These are phyloP conservation scores for Naganishia vaughanmartiniae DNA, from an alignment of 768 basidiomycete species.

Conservation along the genomic window DNA sequence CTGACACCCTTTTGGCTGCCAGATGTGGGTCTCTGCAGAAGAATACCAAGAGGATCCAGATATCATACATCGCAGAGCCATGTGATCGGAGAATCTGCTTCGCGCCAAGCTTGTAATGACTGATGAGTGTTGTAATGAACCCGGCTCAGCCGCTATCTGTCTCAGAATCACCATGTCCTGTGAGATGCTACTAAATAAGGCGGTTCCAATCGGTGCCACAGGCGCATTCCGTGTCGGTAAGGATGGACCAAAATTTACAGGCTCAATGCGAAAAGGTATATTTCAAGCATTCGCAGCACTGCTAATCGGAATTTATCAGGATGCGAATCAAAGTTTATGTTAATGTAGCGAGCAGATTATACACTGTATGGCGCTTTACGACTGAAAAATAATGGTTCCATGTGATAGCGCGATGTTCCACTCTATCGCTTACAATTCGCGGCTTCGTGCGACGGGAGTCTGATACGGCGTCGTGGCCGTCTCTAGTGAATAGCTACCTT, in stretches of 20 bases:
- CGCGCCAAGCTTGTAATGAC: slow-evolving; percentile 19
- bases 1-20: slow-evolving; percentile 26
- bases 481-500: neutral
- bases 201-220: neutral
- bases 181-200: neutral
- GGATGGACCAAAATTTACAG: too few species aligned
- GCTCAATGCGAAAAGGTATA: too few species aligned
- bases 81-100: slow-evolving; percentile 30
- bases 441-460: neutral
- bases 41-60: slow-evolving; percentile 99
- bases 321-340: too few species aligned
- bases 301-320: too few species aligned
- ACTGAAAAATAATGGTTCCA: too few species aligned
- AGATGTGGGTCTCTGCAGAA: slow-evolving; percentile 99
- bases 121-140: slow-evolving; percentile 17
- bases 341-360: too few species aligned
- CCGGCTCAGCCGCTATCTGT: neutral
- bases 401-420: too few species aligned
- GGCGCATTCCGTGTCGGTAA: too few species aligned
- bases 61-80: slow-evolving; percentile 90
- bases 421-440: neutral
- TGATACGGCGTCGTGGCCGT: neutral
- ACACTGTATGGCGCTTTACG: too few species aligned
- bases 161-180: neutral
- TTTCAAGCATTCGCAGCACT: too few species aligned